phyloP scores from a whole-genome alignment of 768 basidiomycete genomes.

The Boletellus sp. region DNA sequence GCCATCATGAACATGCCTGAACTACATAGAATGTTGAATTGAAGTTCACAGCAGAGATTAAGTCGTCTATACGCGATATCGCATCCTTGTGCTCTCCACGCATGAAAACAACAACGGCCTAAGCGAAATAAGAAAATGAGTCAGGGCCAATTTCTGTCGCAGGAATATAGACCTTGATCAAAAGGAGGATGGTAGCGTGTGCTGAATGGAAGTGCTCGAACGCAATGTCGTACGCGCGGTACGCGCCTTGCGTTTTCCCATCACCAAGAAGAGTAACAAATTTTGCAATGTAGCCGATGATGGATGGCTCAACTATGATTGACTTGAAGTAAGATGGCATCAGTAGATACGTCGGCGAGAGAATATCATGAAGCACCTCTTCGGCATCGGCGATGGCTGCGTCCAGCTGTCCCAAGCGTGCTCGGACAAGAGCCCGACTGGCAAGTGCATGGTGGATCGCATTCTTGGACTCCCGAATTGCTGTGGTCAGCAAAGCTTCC shows the following conservation, averaged over 20 bases:
- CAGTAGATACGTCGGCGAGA: not conserved
- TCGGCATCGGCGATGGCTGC: slow-evolving; percentile 2
- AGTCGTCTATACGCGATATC: not conserved
- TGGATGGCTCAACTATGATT: not conserved
- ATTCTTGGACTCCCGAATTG: not conserved
- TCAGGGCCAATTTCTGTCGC: not conserved
- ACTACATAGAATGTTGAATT: not conserved
- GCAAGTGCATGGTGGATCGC: not conserved
- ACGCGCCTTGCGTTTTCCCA: not conserved
- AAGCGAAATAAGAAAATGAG: not conserved
- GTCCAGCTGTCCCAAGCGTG: slow-evolving; percentile 5
- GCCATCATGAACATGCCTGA: not conserved
- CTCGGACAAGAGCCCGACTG: slow-evolving; percentile 1
- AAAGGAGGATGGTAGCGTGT: not conserved
- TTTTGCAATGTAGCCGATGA: slow-evolving; percentile 5
- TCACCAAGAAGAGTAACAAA: not conserved
- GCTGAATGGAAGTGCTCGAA: not conserved
- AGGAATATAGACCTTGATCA: slow-evolving; percentile 1
- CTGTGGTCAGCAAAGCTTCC: not conserved
- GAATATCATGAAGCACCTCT: not conserved
- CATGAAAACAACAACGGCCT: slow-evolving; percentile 7
- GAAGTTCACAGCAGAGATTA: not conserved
- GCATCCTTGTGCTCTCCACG: not conserved
- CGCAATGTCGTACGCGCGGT: slow-evolving; percentile 1
- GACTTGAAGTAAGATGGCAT: not conserved